Base-by-base conservation (phyloP, 495 filamentous ascomycete genomes). In the Podospora anserina region DNA sequence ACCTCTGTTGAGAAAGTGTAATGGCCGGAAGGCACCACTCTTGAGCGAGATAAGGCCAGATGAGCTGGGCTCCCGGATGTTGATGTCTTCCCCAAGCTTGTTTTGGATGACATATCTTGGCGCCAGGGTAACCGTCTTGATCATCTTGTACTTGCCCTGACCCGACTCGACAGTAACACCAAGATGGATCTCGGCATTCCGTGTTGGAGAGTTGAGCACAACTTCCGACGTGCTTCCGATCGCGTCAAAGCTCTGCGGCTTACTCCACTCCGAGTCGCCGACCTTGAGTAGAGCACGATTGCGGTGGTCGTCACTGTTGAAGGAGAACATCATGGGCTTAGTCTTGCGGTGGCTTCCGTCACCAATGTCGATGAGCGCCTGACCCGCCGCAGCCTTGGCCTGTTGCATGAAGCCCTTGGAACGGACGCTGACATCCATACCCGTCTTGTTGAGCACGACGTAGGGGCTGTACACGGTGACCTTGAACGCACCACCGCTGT, bases 161-260 rank as follows among this genome's bases (percentile, higher is more conserved):
- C 95, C 95, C 70, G 96, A 90, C 61, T 89, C 88, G 61, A 99
- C 90, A 23, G 89, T 92, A 28, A 98, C 86, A 20, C 96, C 95
- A 26, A 94, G 84, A 76, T 97, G 92, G 76, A 97, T 91, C 77
- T 98, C 94, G 3, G 88, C 86, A 66, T 90, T 88, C 30, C 85
- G 89, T 23, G 81, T 82, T 5, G 84, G 70, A 5, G 93, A 91
- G 15, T 91, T 90, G 56, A 99, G 85, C 34, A 92, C 85, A 18
- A 96, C 90, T 70, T 96, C 92, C 30, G 90, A 88, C 5, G 89
- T 92, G 76, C 93, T 97, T 59, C 95, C 95, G 67, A 99, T 94
- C n/a, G 95, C 95, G 74, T 99, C 95, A 74, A 99, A 95, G 85
- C 91, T 97, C 78, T 97, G 94, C 2, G 96, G 94, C 77, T 91